Base-by-base conservation (phyloP, 2,329 filamentous ascomycete species). In the Cadophora malorum region DNA sequence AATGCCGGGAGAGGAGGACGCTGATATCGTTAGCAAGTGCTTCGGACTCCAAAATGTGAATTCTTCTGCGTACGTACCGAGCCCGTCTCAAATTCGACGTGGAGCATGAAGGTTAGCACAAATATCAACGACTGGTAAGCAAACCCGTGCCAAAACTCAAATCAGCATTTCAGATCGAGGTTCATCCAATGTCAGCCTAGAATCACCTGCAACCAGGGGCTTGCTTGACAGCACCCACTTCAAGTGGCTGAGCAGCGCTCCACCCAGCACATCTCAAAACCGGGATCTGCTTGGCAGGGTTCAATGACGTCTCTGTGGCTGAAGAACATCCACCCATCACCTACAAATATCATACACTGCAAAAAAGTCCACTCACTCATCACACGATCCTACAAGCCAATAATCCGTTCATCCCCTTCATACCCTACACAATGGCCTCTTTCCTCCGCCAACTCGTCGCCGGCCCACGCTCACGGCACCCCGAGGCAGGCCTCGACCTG, bases 361-460 rank as follows among this genome's bases (percentile, higher is more conserved):
- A 16, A 23, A 58, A 47, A 61, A 14, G 45, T 61, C 12, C 23
- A 45, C 38, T 12, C 23, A 21, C 7, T 6, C 38, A 25, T 31
- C 41, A 2, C 25, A 21, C 41, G 16, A 33, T 35, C 12, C 41
- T 1, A 33, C 41, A 31, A 49, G 25, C 21, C 28, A 50, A 50
- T 62, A 62, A 35, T 16, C n/a, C n/a, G n/a, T n/a, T n/a, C n/a
- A n/a, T n/a, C 38, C 14, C 12, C 50, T 19, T 25, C 49, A 47
- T 41, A 3, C 55, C 53, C 23, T 38, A 38, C 12, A 63, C n/a
- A 71, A 89, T 90, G 92, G 85, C 91, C 65, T 93, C 90, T 25
- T 81, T 98, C 70, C 86, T 98, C 73, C 92, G 95, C 74, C 93
- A 97, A 78, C 92, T 98, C 71, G 93, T 98, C 70, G 94, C 96